A percentile compares a stretch with the other conserved stretches of the same genome.
Conservation (phyloP, 257 asterid species). For the Nicotiana attenuata region DNA sequence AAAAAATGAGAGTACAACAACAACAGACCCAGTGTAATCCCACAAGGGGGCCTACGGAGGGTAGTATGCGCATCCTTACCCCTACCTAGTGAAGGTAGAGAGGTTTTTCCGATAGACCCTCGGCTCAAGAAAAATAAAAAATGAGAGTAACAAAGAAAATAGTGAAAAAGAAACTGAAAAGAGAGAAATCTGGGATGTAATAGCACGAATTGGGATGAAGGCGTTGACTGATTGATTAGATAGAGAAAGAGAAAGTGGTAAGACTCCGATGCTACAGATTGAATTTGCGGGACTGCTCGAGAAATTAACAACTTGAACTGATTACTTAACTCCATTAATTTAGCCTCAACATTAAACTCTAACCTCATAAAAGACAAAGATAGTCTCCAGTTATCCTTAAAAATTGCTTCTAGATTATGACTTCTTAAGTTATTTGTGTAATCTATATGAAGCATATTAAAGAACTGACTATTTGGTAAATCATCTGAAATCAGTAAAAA, state of each 20-base stretch:
- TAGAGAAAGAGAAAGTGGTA: background rate
- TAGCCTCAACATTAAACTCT: background rate
- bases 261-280: background rate
- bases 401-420: background rate
- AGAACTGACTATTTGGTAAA: too few relatives aligned
- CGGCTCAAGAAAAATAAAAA: background rate
- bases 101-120: too few relatives aligned
- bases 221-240: background rate
- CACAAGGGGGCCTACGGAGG: too few relatives aligned
- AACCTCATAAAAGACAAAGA: background rate
- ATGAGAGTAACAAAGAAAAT: background rate
- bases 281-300: background rate
- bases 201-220: background rate
- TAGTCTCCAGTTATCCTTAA: background rate
- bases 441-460: too few relatives aligned
- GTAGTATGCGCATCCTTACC: too few relatives aligned
- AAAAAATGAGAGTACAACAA: background rate
- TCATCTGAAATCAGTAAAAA: too few relatives aligned
- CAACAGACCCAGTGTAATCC: too few relatives aligned
- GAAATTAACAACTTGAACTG: background rate
- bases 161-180: background rate
- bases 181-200: background rate
- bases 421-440: too few relatives aligned
- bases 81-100: too few relatives aligned
- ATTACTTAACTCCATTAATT: background rate